Evolutionary conservation across 345 rosid genomes (phyloP), one percentile per base, ranked within the genome.

Genomic region (Diplotaxis tenuifolia): DNA sequence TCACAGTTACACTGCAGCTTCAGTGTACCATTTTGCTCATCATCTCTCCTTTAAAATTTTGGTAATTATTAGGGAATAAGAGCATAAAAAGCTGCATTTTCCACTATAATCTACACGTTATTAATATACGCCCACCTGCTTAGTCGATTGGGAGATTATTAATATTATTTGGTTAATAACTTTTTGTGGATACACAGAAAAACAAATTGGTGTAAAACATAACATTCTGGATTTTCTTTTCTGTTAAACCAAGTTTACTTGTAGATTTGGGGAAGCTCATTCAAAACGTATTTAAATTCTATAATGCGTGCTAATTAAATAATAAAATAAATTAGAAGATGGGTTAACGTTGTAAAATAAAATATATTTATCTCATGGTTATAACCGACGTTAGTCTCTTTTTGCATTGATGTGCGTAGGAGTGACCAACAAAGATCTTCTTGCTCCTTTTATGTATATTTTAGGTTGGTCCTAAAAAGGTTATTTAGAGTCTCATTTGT

Each of bases 351-450:
- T 21, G n/a, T 47, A 55, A 21, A 59, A 9, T 16, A 14, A 6
- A 4, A 47, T 73, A 55, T 19, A 42, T 73, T 21, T 38, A 14
- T 38, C 32, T 9, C 7, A 49, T 38, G 18, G 64, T 40, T 55
- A 55, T 72, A 31, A 52, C 3, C 21, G 50, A 15, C 0, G 21
- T 62, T 47, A 21, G 9, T 20, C 65, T 62, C 60, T 63, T 76
- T 76, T 56, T 76, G 80, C 80, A 71, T 76, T 71, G 80, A 65
- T 70, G 72, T 76, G 80, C 80, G 80, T 58, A 76, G 80, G 80
- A 76, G 80, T 76, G 80, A 64, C 71, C 71, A 71, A 70, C 67
- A 76, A 70, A 65, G 80, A 71, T 76, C 67, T 65, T 76, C 65
- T 58, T 70, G 66, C 71, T 76, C 71, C 70, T 76, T 76, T 76